Conservation (phyloP, 2,329 filamentous ascomycete genomes). For the Epichloe hybrida region DNA sequence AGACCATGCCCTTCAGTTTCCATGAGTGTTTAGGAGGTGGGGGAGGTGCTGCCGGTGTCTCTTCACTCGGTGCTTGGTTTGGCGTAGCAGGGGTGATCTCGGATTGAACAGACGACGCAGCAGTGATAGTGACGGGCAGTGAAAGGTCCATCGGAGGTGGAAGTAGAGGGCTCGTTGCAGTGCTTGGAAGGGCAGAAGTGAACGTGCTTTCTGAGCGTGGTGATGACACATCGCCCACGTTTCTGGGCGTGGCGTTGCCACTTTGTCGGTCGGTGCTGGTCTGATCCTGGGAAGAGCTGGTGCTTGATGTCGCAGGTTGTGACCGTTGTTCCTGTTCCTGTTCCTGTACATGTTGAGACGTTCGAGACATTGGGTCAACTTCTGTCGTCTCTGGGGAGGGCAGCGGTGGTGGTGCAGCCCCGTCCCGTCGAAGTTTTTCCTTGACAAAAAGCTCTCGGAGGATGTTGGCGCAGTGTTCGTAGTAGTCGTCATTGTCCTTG, state of each 20-base stretch:
- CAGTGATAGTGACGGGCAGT: conserved; percentile 17
- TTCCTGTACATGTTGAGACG: conserved; percentile 23
- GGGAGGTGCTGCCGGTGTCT: conserved; percentile 44
- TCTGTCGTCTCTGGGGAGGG: conserved; percentile 35
- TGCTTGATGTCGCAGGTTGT: conserved; percentile 8
- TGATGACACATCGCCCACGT: conserved; percentile 17
- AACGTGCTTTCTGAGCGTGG: conserved; percentile 19
- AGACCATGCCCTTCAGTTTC: conserved; percentile 96
- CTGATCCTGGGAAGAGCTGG: conserved; percentile 17
- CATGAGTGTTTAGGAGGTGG: conserved; percentile 80
- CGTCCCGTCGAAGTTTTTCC: conserved; percentile 53
- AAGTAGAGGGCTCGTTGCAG: conserved; percentile 21
- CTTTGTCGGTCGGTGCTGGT: conserved; percentile 8
- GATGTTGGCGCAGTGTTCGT: conserved; percentile 79
- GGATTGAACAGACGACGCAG: conserved; percentile 24
- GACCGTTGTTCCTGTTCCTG: conserved; percentile 18
- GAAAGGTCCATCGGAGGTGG: conserved; percentile 20
- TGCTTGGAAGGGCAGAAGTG: conserved; percentile 22
- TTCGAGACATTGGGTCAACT: conserved; percentile 25
- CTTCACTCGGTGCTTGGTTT: conserved; percentile 16
- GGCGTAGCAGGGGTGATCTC: conserved; percentile 14
- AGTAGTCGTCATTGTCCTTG: conserved; percentile 98
- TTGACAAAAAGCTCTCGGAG: conserved; percentile 77
- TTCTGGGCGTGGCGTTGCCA: conserved; percentile 12
- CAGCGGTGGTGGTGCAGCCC: conserved; percentile 44